Conservation (phyloP, 2,329 filamentous ascomycete genomes). For the Fusarium robinianum region DNA sequence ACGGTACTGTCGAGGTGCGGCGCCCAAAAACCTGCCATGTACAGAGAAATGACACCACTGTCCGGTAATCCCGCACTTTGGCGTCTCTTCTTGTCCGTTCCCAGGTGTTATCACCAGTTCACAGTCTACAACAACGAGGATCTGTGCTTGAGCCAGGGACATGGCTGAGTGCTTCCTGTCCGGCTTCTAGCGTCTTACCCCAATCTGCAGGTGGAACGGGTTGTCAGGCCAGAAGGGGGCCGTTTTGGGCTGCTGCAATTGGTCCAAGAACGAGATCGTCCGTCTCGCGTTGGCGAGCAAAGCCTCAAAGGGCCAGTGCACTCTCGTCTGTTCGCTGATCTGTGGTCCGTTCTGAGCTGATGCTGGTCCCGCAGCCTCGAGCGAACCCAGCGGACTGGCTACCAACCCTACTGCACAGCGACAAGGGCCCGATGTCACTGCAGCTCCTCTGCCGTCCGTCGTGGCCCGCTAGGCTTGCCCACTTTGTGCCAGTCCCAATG, state of each 20-base stretch:
- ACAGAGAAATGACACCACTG: conserved; percentile 9
- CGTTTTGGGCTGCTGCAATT: conserved; percentile 13
- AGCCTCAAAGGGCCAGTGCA: conserved; percentile 17
- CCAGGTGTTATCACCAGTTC: conserved; percentile 7
- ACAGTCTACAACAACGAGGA: conserved; percentile 5
- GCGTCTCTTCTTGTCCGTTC: conserved; percentile 2
- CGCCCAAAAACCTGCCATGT: neutral
- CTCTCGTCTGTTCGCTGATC: conserved; percentile 24
- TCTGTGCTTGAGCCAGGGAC: conserved; percentile 6
- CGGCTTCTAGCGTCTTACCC: conserved; percentile 33
- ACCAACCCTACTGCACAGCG: no score
- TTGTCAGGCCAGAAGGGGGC: conserved; percentile 17
- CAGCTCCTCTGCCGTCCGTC: conserved; percentile 23
- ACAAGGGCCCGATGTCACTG: conserved; percentile 18
- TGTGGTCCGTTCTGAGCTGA: conserved; percentile 20
- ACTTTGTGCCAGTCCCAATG: conserved; percentile 4
- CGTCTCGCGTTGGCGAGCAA: conserved; percentile 19
- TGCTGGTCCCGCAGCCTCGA: conserved; percentile 22
- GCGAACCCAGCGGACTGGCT: conserved; percentile 29
- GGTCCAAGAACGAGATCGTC: conserved; percentile 17
- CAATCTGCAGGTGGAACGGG: conserved; percentile 26
- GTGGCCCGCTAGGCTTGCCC: conserved; percentile 10
- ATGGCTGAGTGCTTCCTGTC: conserved; percentile 22
- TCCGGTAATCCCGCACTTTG: conserved; percentile 11
- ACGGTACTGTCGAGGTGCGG: neutral